phyloP scores from a whole-genome alignment of 2,329 filamentous ascomycete genomes.

The Pseudofabraea citricarpa region DNA sequence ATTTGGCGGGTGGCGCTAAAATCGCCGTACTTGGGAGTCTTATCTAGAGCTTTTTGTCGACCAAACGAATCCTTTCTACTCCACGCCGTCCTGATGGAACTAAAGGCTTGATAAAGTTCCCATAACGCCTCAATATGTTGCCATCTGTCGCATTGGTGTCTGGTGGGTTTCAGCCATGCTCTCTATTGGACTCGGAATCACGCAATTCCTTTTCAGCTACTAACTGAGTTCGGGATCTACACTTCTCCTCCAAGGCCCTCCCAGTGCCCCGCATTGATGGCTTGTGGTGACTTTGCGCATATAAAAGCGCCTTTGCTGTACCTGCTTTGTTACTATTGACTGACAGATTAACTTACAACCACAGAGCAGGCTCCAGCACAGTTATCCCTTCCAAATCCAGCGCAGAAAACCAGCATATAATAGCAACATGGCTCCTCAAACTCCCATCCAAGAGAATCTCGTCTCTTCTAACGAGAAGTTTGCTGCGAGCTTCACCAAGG shows the following conservation, averaged over 20 bases:
- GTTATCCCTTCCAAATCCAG: too few relatives aligned
- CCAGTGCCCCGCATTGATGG: background rate
- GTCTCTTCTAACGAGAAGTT: slow-evolving; percentile 53
- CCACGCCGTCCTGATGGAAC: too few relatives aligned
- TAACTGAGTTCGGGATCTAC: background rate
- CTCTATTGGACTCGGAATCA: background rate
- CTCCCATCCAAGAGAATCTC: slow-evolving; percentile 48
- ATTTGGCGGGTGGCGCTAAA: too few relatives aligned
- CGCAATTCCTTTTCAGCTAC: background rate
- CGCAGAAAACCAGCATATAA: too few relatives aligned
- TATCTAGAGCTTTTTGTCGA: too few relatives aligned
- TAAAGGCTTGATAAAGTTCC: background rate
- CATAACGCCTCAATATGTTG: background rate
- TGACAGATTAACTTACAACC: too few relatives aligned
- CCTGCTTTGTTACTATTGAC: too few relatives aligned
- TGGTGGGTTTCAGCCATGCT: background rate
- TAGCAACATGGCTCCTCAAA: slow-evolving; percentile 12
- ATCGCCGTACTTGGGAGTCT: too few relatives aligned
- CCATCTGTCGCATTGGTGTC: background rate
- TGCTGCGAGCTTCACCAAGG: slow-evolving; percentile 57
- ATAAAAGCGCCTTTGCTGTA: too few relatives aligned
- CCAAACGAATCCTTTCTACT: too few relatives aligned
- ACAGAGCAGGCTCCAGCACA: too few relatives aligned
- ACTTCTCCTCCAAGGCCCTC: background rate
- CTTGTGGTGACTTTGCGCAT: too few relatives aligned